Percentiles rank a stretch among this genome's conserved stretches.
Conservation (phyloP, 306 rosid genomes). For the Prosopis cineraria region DNA sequence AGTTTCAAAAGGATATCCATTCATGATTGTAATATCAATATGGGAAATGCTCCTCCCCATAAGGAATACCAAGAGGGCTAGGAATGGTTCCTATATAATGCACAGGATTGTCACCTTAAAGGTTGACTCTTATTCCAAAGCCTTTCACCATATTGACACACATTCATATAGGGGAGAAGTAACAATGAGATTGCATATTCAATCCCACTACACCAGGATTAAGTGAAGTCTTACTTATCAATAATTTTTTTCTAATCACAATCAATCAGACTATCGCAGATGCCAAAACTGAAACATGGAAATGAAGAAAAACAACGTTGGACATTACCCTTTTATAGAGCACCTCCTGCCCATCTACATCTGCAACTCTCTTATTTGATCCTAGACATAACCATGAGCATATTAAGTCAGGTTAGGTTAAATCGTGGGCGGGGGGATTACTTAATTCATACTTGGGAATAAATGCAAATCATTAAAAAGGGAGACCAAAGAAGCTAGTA, state of each 20-base stretch:
- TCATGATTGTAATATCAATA: constrained; percentile 83
- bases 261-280: not conserved
- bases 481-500: not conserved
- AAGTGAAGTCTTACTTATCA: not conserved
- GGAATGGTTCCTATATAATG: constrained; percentile 77
- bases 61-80: constrained; percentile 84
- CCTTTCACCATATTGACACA: too few species aligned
- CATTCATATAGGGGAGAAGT: not conserved
- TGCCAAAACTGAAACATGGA: not conserved
- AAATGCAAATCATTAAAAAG: not conserved
- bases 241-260: not conserved
- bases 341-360: constrained; percentile 34
- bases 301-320: not conserved
- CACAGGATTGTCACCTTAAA: too few species aligned
- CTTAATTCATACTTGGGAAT: not conserved
- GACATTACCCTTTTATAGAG: constrained; percentile 34
- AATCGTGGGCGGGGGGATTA: not conserved
- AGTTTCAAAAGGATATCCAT: constrained; percentile 95
- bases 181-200: not conserved
- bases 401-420: not conserved
- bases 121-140: too few species aligned
- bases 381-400: constrained; percentile 7
- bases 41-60: constrained; percentile 89
- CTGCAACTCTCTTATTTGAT: constrained; percentile 14
- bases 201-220: not conserved